Evolutionary conservation across 2,329 filamentous ascomycete species (phyloP).

Genomic region (Stagonosporopsis chrysanthemi): DNA sequence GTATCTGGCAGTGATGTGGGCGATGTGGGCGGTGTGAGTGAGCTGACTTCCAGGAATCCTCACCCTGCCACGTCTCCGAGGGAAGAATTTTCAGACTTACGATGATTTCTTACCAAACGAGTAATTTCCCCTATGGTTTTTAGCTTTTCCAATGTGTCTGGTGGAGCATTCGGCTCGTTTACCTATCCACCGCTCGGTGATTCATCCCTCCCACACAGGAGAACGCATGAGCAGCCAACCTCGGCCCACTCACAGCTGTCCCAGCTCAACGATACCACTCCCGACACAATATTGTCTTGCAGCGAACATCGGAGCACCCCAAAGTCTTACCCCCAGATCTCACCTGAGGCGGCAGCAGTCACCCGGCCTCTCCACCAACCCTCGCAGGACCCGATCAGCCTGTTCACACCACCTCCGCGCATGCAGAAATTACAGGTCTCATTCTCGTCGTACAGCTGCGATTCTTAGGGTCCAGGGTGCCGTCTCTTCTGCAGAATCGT

Average conservation of each 20-base stretch:
- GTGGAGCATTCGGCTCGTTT: background rate
- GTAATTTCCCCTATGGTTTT: background rate
- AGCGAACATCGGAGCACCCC: background rate
- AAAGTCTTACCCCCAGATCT: background rate
- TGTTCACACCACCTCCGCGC: constrained; percentile 6
- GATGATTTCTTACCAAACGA: background rate
- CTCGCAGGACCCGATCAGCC: background rate
- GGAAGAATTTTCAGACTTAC: background rate
- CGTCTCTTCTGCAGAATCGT: constrained; percentile 11
- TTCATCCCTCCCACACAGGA: background rate
- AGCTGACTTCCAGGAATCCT: background rate
- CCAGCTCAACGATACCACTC: background rate
- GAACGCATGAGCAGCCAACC: background rate
- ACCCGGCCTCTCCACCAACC: background rate
- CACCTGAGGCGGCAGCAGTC: background rate
- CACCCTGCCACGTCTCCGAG: background rate
- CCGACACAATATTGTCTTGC: background rate
- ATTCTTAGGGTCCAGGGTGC: constrained; percentile 17
- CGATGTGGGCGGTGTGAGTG: background rate
- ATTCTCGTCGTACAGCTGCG: constrained; percentile 6
- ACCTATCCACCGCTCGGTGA: background rate
- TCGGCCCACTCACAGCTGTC: background rate
- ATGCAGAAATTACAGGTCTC: constrained; percentile 19
- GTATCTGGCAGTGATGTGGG: no score
- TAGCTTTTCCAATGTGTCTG: background rate